Percentiles rank a stretch among this genome's conserved stretches.
phyloP scores from a whole-genome alignment of 805 yeast genomes.

The Hanseniaspora osmophila region DNA sequence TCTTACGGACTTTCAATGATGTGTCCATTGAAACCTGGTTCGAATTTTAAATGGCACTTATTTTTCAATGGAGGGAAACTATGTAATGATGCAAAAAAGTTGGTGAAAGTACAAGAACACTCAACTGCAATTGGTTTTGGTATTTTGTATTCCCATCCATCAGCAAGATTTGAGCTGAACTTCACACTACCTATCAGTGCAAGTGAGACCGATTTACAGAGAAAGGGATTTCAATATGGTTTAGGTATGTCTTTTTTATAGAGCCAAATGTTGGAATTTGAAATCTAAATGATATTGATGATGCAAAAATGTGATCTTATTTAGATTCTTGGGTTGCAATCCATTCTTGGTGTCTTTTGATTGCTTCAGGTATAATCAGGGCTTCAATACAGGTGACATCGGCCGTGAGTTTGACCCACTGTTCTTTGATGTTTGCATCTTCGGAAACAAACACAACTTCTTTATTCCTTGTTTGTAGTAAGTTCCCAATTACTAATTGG shows the following conservation, averaged over 20 bases:
- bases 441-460: slow-evolving; percentile 70
- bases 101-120: slow-evolving; percentile 25
- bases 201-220: slow-evolving; percentile 32
- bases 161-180: slow-evolving; percentile 55
- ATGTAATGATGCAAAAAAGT: slow-evolving; percentile 18
- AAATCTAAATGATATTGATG: too few relatives aligned
- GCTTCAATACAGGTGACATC: slow-evolving; percentile 50
- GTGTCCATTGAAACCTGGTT: slow-evolving; percentile 38
- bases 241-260: slow-evolving; percentile 46
- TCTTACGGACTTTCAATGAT: slow-evolving; percentile 47
- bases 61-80: slow-evolving; percentile 56
- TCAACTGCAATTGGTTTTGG: slow-evolving; percentile 48
- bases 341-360: slow-evolving; percentile 51
- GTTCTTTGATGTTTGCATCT: background rate
- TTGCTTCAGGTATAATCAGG: slow-evolving; percentile 64
- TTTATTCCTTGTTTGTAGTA: slow-evolving; percentile 73
- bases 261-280: slow-evolving; percentile 4
- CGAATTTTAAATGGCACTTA: slow-evolving; percentile 47
- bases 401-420: slow-evolving; percentile 38
- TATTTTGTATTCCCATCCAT: slow-evolving; percentile 44
- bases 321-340: slow-evolving; percentile 21
- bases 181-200: slow-evolving; percentile 46
- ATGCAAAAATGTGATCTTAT: too few relatives aligned
- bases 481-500: slow-evolving; percentile 87
- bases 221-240: slow-evolving; percentile 59